Evolutionary conservation across 2,329 filamentous ascomycete genomes (phyloP).

Genomic region (Sclerotinia glacialis): DNA sequence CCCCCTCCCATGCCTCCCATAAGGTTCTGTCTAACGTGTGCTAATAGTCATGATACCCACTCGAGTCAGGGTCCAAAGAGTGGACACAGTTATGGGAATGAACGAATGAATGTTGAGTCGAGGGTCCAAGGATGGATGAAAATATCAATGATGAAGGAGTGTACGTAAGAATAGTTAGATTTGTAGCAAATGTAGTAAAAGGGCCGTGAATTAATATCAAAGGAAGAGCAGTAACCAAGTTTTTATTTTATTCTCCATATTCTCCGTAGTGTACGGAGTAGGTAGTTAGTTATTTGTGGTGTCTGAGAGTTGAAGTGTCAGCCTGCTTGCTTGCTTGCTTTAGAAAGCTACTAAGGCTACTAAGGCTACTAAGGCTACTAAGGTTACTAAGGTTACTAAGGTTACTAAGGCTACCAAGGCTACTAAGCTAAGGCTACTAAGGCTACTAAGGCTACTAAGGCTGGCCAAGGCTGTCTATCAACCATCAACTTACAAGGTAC

Average conservation of each 20-base stretch:
- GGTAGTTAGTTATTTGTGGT: no score
- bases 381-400: no score
- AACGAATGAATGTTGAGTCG: background rate
- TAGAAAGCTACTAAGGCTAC: background rate
- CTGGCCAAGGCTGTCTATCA: background rate
- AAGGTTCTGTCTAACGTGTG: background rate
- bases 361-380: background rate
- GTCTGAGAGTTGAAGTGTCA: background rate
- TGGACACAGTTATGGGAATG: background rate
- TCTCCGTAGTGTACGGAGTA: background rate
- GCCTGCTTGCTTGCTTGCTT: background rate
- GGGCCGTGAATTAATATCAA: background rate
- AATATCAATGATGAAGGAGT: conserved; percentile 12
- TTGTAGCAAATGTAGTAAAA: background rate
- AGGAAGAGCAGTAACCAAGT: background rate
- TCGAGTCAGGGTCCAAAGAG: conserved; percentile 8
- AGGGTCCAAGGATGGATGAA: background rate
- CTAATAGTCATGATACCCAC: conserved; percentile 5
- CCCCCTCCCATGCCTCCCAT: background rate
- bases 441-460: background rate
- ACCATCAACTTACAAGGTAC: no score
- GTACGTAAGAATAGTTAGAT: background rate
- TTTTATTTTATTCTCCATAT: background rate
- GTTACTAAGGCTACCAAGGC: background rate
- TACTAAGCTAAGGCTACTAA: background rate